These are phyloP conservation scores for Aspergillus hortae DNA, from an alignment of 2,329 filamentous ascomycete species.

Conservation along the genomic window DNA sequence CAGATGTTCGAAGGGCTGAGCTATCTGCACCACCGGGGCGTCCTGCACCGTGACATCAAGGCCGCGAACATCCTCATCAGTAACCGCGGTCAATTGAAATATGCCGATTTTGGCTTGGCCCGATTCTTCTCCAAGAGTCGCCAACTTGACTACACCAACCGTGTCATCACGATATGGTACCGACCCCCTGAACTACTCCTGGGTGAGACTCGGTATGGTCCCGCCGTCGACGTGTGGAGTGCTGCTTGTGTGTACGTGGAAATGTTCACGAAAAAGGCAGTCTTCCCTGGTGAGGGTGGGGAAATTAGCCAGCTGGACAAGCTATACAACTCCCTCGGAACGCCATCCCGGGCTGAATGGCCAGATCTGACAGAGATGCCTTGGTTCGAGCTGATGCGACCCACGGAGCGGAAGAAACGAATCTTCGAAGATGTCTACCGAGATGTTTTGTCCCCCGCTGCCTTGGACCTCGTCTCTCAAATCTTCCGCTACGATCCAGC, in stretches of 20 bases:
- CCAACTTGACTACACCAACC: constrained; percentile 94
- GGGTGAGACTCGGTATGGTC: constrained; percentile 85
- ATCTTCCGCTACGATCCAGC: constrained; percentile 91
- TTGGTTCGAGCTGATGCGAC: constrained; percentile 91
- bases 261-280: constrained; percentile 88
- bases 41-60: constrained; percentile 96
- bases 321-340: constrained; percentile 90
- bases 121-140: constrained; percentile 92
- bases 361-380: constrained; percentile 88
- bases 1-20: constrained; percentile 93
- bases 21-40: constrained; percentile 89
- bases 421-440: constrained; percentile 81
- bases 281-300: constrained; percentile 93
- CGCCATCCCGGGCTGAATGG: constrained; percentile 81
- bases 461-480: constrained; percentile 73
- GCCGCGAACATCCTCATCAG: constrained; percentile 96
- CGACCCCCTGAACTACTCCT: constrained; percentile 84
- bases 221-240: constrained; percentile 92
- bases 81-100: constrained; percentile 80
- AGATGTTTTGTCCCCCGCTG: constrained; percentile 71
- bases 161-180: constrained; percentile 99
- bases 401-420: constrained; percentile 67
- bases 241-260: constrained; percentile 95
- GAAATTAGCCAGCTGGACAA: constrained; percentile 95
- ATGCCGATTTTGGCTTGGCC: constrained; percentile 93